Base-by-base conservation (phyloP, 768 basidiomycete species). In the Phallus indusiatus region DNA sequence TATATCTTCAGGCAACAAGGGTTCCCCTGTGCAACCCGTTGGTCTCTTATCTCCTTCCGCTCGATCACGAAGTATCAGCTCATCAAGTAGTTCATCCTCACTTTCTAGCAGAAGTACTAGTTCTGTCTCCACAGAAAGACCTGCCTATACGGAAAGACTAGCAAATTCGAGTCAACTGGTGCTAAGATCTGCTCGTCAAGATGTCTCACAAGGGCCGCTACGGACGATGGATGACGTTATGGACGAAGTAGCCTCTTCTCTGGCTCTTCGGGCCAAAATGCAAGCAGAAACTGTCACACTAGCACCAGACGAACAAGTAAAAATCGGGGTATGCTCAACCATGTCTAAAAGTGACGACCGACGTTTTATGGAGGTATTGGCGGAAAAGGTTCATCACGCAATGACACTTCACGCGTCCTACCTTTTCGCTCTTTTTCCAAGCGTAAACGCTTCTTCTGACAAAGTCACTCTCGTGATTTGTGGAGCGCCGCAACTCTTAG, bases 171-270 rank as follows among this genome's bases (percentile, higher is more conserved):
- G 6, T 33, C n/a, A n/a, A n/a, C n/a, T n/a, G n/a, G n/a, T n/a
- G n/a, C n/a, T n/a, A n/a, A n/a, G n/a, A n/a, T 33, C 47, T 20
- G n/a, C 17, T 34, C 33, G 16, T 20, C 47, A 35, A 11, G 22
- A 21, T 34, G 46, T 55, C 37, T 48, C 59, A 18, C 52, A 59
- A 22, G 51, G 62, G 33, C 53, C 70, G 6, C 68, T 64, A n/a
- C 78, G 81, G 17, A 84, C 82, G 0, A 68, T 87, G n/a, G 80
- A 79, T 48, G 80, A 79, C 60, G 75, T 86, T 10, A 78, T 82
- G 17, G 74, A 78, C 22, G 81, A 85, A 63, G 83, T 84, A 16
- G 79, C 84, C 0, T 70, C 76, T 47, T 76, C 79, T 61, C 74
- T 86, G 53, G 84, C 83, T 4, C 68, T 83, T 10, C 77, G 78